phyloP scores from a whole-genome alignment of 2,329 filamentous ascomycete species.

The Colletotrichum sp. region DNA sequence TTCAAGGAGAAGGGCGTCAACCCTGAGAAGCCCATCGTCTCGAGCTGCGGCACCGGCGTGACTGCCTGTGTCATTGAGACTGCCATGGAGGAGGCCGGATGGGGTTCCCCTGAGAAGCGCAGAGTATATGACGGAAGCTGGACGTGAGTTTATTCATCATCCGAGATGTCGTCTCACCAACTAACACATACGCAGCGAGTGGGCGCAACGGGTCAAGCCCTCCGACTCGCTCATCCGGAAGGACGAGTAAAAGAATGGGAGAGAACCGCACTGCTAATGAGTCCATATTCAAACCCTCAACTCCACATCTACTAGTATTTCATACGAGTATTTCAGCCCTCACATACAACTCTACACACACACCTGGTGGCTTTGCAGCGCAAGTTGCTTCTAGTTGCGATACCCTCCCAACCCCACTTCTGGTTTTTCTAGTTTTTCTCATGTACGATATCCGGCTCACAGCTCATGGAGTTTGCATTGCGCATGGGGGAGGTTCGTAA shows the following conservation, averaged over 20 bases:
- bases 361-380: neutral
- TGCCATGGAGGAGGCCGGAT: conserved; percentile 80
- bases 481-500: conserved; percentile 16
- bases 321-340: conserved; percentile 15
- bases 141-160: conserved; percentile 71
- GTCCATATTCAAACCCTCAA: neutral
- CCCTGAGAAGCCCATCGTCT: conserved; percentile 80
- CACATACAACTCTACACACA: neutral
- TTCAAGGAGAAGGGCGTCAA: conserved; percentile 85
- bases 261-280: neutral
- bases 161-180: neutral
- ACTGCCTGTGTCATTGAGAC: conserved; percentile 92
- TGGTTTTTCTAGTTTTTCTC: conserved; percentile 19
- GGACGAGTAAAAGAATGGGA: conserved; percentile 52
- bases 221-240: conserved; percentile 69
- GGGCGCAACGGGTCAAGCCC: conserved; percentile 69
- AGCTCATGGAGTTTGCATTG: conserved; percentile 17
- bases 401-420: conserved; percentile 25
- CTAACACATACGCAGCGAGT: conserved; percentile 54
- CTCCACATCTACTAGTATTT: conserved; percentile 17
- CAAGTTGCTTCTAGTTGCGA: conserved; percentile 23
- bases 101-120: conserved; percentile 69
- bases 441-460: conserved; percentile 23
- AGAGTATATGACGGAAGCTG: conserved; percentile 95
- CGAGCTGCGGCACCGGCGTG: conserved; percentile 91